phyloP scores from a whole-genome alignment of 345 rosid genomes.

The Lepidium didymum region DNA sequence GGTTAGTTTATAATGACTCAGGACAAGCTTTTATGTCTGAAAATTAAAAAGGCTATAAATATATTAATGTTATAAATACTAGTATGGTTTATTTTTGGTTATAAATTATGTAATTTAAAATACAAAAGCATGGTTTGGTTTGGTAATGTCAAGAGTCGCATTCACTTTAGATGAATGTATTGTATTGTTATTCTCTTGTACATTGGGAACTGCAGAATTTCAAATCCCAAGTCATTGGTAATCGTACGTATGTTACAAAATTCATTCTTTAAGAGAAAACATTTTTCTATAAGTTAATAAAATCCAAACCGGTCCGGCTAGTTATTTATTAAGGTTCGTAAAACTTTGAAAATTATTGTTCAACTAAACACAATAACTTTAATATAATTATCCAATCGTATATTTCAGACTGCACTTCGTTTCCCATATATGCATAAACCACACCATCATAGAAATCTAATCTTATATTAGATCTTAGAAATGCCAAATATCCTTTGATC shows the following conservation, averaged over 20 bases:
- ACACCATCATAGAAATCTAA: no score
- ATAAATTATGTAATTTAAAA: neutral
- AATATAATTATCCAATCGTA: no score
- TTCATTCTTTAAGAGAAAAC: neutral
- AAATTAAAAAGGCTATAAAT: conserved; percentile 11
- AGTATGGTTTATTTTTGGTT: neutral
- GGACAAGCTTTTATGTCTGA: neutral
- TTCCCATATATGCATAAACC: no score
- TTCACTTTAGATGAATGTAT: neutral
- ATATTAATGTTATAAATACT: conserved; percentile 24
- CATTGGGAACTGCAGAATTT: conserved; percentile 40
- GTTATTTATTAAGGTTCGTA: neutral
- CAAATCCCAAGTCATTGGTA: conserved; percentile 25
- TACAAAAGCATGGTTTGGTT: conserved; percentile 4
- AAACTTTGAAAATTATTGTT: no score
- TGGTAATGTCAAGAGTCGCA: conserved; percentile 29
- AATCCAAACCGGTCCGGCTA: neutral
- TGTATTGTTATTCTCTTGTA: conserved; percentile 18
- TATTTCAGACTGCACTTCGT: no score
- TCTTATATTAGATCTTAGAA: no score
- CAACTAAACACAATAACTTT: no score
- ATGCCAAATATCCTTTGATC: no score
- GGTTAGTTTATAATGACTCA: conserved; percentile 14
- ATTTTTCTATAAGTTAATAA: neutral
- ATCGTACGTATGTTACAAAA: neutral